Conservation (phyloP, 1,139 yeast genomes). For the Pichia sp. region DNA sequence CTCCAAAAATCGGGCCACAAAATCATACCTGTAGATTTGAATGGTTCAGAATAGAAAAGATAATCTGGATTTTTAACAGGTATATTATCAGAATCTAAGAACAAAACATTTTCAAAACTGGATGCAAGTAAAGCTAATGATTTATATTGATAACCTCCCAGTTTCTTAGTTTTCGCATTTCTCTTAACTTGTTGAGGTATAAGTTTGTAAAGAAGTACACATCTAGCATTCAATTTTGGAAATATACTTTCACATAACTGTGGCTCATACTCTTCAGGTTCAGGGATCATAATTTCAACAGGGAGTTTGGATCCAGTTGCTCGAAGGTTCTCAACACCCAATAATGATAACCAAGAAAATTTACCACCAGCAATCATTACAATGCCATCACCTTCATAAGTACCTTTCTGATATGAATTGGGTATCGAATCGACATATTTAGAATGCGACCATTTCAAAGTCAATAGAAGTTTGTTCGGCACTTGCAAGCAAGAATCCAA, state of each 20-base stretch:
- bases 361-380: constrained; percentile 62
- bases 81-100: constrained; percentile 54
- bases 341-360: constrained; percentile 47
- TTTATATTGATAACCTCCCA: constrained; percentile 50
- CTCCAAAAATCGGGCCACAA: constrained; percentile 70
- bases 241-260: constrained; percentile 40
- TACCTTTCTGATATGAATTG: constrained; percentile 33
- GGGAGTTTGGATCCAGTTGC: constrained; percentile 50
- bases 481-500: constrained; percentile 49
- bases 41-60: constrained; percentile 38
- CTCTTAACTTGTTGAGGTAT: constrained; percentile 25
- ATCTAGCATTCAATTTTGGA: constrained; percentile 42
- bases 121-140: constrained; percentile 49
- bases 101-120: constrained; percentile 47
- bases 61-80: constrained; percentile 47
- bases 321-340: constrained; percentile 47
- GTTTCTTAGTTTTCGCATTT: not conserved
- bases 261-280: constrained; percentile 40
- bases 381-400: constrained; percentile 49
- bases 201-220: constrained; percentile 37
- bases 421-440: constrained; percentile 47
- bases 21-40: constrained; percentile 36
- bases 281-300: constrained; percentile 49
- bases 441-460: constrained; percentile 46
- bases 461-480: constrained; percentile 37